phyloP scores from a whole-genome alignment of 352 stramenopile species.

The Phytophthora sansomeana region DNA sequence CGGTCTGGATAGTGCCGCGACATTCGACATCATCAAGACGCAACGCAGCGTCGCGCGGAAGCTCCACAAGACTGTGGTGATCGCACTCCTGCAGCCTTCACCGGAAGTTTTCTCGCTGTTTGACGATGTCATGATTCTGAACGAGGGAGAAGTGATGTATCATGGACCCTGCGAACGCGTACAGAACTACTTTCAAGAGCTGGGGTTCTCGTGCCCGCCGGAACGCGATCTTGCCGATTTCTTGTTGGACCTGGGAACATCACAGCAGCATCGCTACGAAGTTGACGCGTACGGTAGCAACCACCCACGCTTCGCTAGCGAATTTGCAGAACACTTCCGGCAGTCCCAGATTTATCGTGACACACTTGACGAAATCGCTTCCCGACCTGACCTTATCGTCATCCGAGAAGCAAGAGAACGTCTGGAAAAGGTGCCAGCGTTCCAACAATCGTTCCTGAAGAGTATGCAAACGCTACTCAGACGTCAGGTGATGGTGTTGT shows the following conservation, averaged over 20 bases:
- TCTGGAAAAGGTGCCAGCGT: constrained; percentile 37
- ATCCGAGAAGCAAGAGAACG: constrained; percentile 16
- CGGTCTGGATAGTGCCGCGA: constrained; percentile 84
- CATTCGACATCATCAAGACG: constrained; percentile 45
- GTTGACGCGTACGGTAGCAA: constrained; percentile 15
- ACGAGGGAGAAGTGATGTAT: constrained; percentile 48
- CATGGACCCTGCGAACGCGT: constrained; percentile 25
- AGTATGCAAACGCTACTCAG: constrained; percentile 35
- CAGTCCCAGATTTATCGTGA: constrained; percentile 18
- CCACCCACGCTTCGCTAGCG: constrained; percentile 21
- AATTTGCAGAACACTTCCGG: constrained; percentile 47
- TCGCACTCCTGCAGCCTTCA: constrained; percentile 87
- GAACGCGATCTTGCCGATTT: constrained; percentile 44
- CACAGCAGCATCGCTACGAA: constrained; percentile 32
- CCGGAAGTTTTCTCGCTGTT: constrained; percentile 93
- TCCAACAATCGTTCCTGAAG: constrained; percentile 40
- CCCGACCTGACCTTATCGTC: constrained; percentile 1
- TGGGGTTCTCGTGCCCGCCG: constrained; percentile 55
- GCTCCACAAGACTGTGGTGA: constrained; percentile 49
- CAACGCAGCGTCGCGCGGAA: constrained; percentile 36
- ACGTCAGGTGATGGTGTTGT: constrained; percentile 68
- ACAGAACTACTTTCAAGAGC: constrained; percentile 22
- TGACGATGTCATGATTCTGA: constrained; percentile 59
- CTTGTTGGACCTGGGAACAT: constrained; percentile 45
- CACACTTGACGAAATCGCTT: constrained; percentile 2